phyloP scores from a whole-genome alignment of 306 rosid species.

The Coriaria nepalensis region DNA sequence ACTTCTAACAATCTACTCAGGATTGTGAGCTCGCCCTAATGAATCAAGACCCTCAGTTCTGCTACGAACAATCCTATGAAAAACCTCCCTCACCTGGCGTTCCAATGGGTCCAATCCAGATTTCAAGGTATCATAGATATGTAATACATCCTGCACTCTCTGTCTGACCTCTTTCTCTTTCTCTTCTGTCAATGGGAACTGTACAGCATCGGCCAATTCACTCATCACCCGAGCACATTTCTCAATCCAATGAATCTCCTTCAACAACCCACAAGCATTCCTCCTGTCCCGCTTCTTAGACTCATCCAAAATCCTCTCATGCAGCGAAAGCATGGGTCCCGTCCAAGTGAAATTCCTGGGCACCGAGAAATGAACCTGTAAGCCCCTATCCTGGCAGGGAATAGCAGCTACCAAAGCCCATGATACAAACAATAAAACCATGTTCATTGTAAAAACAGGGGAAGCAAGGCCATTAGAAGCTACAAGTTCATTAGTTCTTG shows the following conservation, averaged over 20 bases:
- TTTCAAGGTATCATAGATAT: constrained; percentile 35
- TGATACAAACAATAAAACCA: constrained; percentile 51
- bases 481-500: constrained; percentile 46
- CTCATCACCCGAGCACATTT: constrained; percentile 49
- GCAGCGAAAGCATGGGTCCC: constrained; percentile 37
- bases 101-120: constrained; percentile 72
- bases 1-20: constrained; percentile 18
- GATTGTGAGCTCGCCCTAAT: constrained; percentile 25
- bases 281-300: constrained; percentile 65
- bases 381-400: constrained; percentile 92
- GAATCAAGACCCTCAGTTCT: constrained; percentile 67
- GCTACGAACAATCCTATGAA: constrained; percentile 61
- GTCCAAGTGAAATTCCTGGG: constrained; percentile 60
- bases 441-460: constrained; percentile 47
- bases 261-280: constrained; percentile 55
- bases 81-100: constrained; percentile 72
- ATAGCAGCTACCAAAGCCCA: constrained; percentile 94
- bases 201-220: constrained; percentile 50
- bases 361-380: constrained; percentile 45
- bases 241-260: constrained; percentile 80
- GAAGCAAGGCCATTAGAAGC: constrained; percentile 46
- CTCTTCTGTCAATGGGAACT: constrained; percentile 61
- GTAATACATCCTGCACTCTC: constrained; percentile 51
- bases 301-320: constrained; percentile 70
- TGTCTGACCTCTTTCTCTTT: constrained; percentile 50